A percentile compares a stretch with the other conserved stretches of the same genome.
These are phyloP conservation scores for Coemansia sp. DNA, from an alignment of 192 early-diverging fungal genomes.

Conservation along the genomic window DNA sequence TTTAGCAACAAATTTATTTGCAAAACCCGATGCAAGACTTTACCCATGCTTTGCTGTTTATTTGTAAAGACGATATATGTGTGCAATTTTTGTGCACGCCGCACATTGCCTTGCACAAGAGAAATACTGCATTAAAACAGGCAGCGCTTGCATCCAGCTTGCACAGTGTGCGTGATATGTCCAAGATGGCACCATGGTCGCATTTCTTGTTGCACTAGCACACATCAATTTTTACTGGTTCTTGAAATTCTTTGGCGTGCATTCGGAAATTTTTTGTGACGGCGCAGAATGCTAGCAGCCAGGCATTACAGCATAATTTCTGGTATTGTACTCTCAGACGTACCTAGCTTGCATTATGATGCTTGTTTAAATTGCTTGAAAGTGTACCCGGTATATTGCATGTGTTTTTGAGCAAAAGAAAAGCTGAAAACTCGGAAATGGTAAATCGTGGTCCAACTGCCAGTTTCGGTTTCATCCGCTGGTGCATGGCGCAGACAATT, in stretches of 20 bases:
- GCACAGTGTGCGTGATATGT: background rate
- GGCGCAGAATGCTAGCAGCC: background rate
- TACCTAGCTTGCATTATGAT: background rate
- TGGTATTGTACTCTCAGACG: background rate
- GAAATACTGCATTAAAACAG: background rate
- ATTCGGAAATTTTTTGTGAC: constrained; percentile 1
- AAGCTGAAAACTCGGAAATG: background rate
- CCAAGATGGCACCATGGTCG: background rate
- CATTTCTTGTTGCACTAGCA: background rate
- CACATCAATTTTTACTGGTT: background rate
- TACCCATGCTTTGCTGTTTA: background rate
- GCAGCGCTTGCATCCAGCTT: background rate
- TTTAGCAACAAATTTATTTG: background rate
- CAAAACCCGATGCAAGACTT: background rate
- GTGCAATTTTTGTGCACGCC: background rate
- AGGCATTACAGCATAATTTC: background rate
- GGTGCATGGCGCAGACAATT: background rate
- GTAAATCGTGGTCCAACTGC: background rate
- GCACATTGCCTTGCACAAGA: constrained; percentile 2
- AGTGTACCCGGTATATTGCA: background rate
- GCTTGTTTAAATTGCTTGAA: background rate
- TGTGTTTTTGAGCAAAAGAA: background rate
- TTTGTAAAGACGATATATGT: background rate
- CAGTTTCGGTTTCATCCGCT: background rate
- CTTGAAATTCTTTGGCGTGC: background rate